Percentiles rank a stretch among this genome's conserved stretches.
Evolutionary conservation across 148 eudicot genomes (phyloP).

Genomic region (Pouteria glomerata): DNA sequence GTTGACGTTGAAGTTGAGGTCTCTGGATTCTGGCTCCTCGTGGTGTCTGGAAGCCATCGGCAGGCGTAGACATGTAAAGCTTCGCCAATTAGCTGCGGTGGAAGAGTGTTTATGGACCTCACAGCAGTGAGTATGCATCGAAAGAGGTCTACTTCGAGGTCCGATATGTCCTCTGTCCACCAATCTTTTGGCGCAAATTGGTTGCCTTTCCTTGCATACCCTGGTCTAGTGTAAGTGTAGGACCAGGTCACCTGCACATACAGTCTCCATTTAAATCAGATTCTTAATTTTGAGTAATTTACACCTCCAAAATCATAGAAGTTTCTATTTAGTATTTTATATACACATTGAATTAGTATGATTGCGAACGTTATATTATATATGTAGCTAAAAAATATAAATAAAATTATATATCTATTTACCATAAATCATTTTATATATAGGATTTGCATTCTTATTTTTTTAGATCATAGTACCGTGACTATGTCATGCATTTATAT

Average conservation of each 20-base stretch:
- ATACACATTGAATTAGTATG: too few species aligned
- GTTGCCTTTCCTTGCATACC: slow-evolving; percentile 31
- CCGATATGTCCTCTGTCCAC: slow-evolving; percentile 68
- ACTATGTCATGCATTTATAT: too few species aligned
- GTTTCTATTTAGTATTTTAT: too few species aligned
- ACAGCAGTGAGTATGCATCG: slow-evolving; percentile 36
- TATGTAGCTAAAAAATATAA: background rate
- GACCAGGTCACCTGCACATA: slow-evolving; percentile 55
- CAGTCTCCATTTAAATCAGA: background rate
- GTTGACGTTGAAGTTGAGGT: slow-evolving; percentile 25
- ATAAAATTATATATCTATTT: background rate
- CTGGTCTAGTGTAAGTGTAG: slow-evolving; percentile 60
- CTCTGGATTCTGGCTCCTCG: slow-evolving; percentile 18
- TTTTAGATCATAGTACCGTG: too few species aligned
- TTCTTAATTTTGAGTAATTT: background rate
- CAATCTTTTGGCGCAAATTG: slow-evolving; percentile 53
- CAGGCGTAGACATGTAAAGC: slow-evolving; percentile 57
- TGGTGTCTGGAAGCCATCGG: slow-evolving; percentile 39
- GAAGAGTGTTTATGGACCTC: slow-evolving; percentile 33
- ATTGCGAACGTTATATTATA: background rate
- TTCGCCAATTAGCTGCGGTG: slow-evolving; percentile 58
- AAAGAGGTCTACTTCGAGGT: slow-evolving; percentile 46
- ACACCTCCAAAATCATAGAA: too few species aligned
- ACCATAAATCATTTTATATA: too few species aligned
- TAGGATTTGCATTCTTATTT: too few species aligned